Evolutionary conservation across 352 stramenopile genomes (phyloP), one percentile per base, ranked within the genome.

Genomic region (Phytophthora quininea): DNA sequence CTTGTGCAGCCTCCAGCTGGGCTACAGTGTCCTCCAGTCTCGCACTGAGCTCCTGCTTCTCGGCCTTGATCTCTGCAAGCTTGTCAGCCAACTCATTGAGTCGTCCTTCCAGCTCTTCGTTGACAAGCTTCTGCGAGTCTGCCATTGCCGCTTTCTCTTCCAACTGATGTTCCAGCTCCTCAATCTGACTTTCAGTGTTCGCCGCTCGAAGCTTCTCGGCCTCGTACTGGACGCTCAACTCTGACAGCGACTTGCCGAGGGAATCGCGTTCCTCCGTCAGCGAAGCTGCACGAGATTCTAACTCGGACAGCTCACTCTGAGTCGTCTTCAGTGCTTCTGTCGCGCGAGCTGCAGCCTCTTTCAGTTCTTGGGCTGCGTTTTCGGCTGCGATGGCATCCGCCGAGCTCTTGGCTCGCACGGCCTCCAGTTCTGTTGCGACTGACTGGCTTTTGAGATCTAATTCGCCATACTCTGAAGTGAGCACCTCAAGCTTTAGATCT

Each of bases 51-150:
- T 78, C 68, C 27, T 83, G 70, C 50, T 86, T 89, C 43, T 88
- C 65, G 11, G 74, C 70, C 54, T 90, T 71, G 12, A 91, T 71
- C 58, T 91, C 80, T 3, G 77, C 76, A 24, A 86, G 86, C 57
- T 78, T 88, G 51, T 86, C 76, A 9, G 80, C 80, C 0, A 91
- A 48, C 42, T 83, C 77, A 14, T 83, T 80, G 8, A 90, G 64
- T 52, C 88, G 81, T 9, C 88, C 79, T 35, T 86, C 73, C 4
- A 88, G 55, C 58, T 89, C 79, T 51, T 84, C 58, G 10, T 86
- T 84, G 0, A 68, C 74, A 42, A 80, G 69, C 30, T 86, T 69
- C 46, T 89, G 80, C 5, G 72, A 81, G 33, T 68, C 57, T 14
- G 77, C 77, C 33, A 84, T 74, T 47, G 72, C 68, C 2, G 58